Conservation (phyloP, 768 basidiomycete genomes). For the Amanita exitialis region DNA sequence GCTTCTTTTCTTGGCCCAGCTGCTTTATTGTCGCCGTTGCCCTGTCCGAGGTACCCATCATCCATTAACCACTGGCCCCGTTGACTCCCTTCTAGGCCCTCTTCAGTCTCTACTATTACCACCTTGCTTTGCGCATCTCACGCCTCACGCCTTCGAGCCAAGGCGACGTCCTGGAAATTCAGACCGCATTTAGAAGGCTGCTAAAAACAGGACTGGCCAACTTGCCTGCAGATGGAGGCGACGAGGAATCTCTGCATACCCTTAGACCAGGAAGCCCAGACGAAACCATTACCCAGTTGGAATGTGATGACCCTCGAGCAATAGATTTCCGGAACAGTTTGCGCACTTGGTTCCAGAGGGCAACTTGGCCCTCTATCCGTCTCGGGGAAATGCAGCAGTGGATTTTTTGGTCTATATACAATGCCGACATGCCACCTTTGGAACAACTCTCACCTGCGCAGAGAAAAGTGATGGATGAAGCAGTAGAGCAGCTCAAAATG, state of each 20-base stretch:
- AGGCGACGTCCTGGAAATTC: constrained; percentile 46
- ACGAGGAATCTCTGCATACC: constrained; percentile 40
- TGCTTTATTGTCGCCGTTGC: constrained; percentile 36
- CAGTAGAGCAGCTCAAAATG: constrained; percentile 55
- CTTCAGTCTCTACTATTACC: constrained; percentile 58
- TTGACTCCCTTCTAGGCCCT: constrained; percentile 33
- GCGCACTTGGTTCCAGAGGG: constrained; percentile 70
- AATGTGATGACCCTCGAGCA: constrained; percentile 56
- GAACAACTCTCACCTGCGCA: constrained; percentile 37
- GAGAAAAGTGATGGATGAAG: constrained; percentile 43
- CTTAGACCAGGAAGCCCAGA: constrained; percentile 51
- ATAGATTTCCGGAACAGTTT: constrained; percentile 62
- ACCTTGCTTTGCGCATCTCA: constrained; percentile 38
- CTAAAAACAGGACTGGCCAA: constrained; percentile 55
- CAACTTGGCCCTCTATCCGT: constrained; percentile 63
- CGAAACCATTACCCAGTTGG: constrained; percentile 49
- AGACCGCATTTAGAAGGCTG: constrained; percentile 47
- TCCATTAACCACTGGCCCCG: constrained; percentile 1
- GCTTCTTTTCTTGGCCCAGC: constrained; percentile 28
- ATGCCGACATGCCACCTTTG: constrained; percentile 44
- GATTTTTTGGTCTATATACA: constrained; percentile 82
- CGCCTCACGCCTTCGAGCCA: constrained; percentile 32
- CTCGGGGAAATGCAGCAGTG: constrained; percentile 56
- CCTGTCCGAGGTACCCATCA: constrained; percentile 43
- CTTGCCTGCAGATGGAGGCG: constrained; percentile 39